Conservation (phyloP, 768 basidiomycete genomes). For the Lentinula sp. region DNA sequence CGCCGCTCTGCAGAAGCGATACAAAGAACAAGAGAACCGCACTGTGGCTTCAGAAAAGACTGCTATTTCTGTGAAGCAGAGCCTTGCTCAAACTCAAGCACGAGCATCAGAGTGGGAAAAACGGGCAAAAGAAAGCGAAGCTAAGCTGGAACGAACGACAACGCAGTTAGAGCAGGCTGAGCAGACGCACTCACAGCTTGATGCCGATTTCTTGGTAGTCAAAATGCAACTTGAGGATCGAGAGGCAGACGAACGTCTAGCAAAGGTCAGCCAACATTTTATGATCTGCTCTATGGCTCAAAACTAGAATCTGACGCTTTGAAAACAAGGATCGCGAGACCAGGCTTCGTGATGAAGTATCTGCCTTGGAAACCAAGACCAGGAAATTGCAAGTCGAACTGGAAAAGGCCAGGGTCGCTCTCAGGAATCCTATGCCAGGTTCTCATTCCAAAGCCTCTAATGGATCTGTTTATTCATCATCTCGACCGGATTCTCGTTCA, state of each 20-base stretch:
- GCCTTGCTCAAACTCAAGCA: conserved; percentile 66
- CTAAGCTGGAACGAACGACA: conserved; percentile 51
- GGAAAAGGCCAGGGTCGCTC: conserved; percentile 35
- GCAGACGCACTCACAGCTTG: conserved; percentile 57
- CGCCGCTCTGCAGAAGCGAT: conserved; percentile 59
- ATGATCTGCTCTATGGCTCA: too few species aligned
- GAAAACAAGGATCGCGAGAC: conserved; percentile 58
- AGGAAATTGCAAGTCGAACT: conserved; percentile 54
- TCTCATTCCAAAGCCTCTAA: conserved; percentile 24
- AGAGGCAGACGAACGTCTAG: conserved; percentile 63
- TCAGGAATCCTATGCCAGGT: conserved; percentile 16
- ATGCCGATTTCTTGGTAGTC: conserved; percentile 61
- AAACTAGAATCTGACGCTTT: too few species aligned
- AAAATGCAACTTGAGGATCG: conserved; percentile 73
- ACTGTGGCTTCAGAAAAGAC: conserved; percentile 45
- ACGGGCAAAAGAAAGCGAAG: conserved; percentile 65
- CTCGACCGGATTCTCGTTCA: conserved; percentile 71
- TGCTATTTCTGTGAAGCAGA: conserved; percentile 52
- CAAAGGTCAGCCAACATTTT: conserved; percentile 41
- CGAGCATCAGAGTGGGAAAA: conserved; percentile 80
- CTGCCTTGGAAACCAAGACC: conserved; percentile 54
- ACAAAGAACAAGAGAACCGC: conserved; percentile 67
- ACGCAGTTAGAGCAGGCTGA: conserved; percentile 65
- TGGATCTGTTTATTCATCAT: conserved; percentile 31
- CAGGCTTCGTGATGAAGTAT: conserved; percentile 62